Evolutionary conservation across 495 filamentous ascomycete genomes (phyloP), one percentile per base, ranked within the genome.

Genomic region (Penicillium crystallinum): DNA sequence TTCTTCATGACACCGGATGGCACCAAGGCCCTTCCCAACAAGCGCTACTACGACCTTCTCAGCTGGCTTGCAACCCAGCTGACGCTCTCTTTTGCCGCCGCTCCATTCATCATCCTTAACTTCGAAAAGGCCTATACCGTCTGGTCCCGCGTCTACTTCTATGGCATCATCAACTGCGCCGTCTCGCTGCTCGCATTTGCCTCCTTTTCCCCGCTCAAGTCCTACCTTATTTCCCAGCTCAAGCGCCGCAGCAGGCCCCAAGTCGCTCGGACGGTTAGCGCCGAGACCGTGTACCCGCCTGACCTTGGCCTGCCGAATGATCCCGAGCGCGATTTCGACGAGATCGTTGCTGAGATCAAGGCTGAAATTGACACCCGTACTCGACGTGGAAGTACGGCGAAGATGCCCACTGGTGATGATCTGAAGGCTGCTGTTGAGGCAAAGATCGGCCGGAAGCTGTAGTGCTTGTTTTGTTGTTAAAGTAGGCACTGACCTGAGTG

Each of bases 111-210:
- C 48, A 71, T 96, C 40, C 83, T 97, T 10, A 73, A 75, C 27
- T 81, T 97, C 55, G 64, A 67, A 17, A 74, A 78, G 41, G 88
- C 85, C 1, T 63, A 95, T 30, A 65, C 70, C 4, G 83, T 89
- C 52, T 98, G 93, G 93, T 62, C 78, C 0, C 81, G 87, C 27
- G 85, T 95, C n/a, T 91, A 96, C 69, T 96, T 89, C 75, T 97
- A 95, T 72, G 81, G 81, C 33, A 72, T 91, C 56, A 54, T 92
- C 42, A 81, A 82, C 40, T 86, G 82, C n/a, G 66, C 72, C 29
- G 62, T 68, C 3, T 80, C 82, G 23, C 77, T 90, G 49, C 82
- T 70, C 5, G 87, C 95, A 73, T 95, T 97, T 62, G 78, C 81
- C 29, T 90, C 47, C 29, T 50, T 50, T 37, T 50, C 88, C 1